Evolutionary conservation across 495 filamentous ascomycete genomes (phyloP), one percentile per base, ranked within the genome.

Genomic region (Aspergillus ostianus): DNA sequence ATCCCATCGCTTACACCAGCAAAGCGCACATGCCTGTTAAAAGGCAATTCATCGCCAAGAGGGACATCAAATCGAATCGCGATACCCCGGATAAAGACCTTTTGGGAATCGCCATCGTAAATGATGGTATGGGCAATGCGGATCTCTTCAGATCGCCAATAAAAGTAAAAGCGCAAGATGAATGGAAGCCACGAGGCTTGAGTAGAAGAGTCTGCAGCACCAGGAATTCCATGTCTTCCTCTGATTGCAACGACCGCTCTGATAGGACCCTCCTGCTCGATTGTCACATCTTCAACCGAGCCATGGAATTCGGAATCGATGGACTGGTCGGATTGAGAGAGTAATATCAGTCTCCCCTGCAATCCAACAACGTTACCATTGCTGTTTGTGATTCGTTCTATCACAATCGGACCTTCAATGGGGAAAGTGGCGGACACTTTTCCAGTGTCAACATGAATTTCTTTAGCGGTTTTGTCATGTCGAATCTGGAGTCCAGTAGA

Each of bases 151-250:
- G 75, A 76, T 58, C 75, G 59, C 45, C 71, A 66, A 57, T 79
- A 80, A 6, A 79, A 58, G 52, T 79, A 80, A 54, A 78, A 79
- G 6, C 78, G 66, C 10, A 78, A 29, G 3, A 74, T 67, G 57
- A 79, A 79, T 15, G 67, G 73, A 12, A 79, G 66, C 73, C 70
- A 76, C 2, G 68, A 64, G 36, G 64, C 61, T 36, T 61, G 61
- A 4, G 23, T 2, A 7, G 29, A 32, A 32, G 10, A 6, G 17
- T 64, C 64, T 18, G 51, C 41, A 12, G 47, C 30, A 15, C 23
- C 44, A 13, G 54, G 47, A 9, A 58, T 19, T 20, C 45, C 46
- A 45, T 69, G 66, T 41, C 67, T 58, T 53, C 68, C 57, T 59
- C 63, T 59, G 19, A 77, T 64, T 17, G 74, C 76, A 23, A 79